Base-by-base conservation (phyloP, 2,329 filamentous ascomycete species). In the Nothomitra cinnamomea region DNA sequence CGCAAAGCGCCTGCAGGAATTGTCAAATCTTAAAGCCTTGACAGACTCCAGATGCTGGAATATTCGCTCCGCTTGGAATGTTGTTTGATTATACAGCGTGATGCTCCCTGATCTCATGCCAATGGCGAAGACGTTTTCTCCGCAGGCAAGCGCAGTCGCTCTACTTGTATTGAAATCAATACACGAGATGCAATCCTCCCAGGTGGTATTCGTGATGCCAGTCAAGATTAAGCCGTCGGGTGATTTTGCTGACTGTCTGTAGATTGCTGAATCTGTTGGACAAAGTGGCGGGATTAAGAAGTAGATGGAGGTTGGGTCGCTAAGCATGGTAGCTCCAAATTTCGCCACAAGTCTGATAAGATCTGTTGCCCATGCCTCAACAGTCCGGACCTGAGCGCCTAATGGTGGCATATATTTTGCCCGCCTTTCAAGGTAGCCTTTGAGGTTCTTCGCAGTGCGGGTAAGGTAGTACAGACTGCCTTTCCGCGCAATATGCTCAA, bases 221-320 rank as follows among this genome's bases (percentile, higher is more conserved):
- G n/a, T n/a, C n/a, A n/a, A n/a, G n/a, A n/a, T n/a, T n/a, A n/a
- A n/a, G n/a, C n/a, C n/a, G n/a, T n/a, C n/a, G n/a, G n/a, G n/a
- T n/a, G n/a, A n/a, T n/a, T n/a, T n/a, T n/a, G n/a, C n/a, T n/a
- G n/a, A n/a, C n/a, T n/a, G n/a, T 24, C 56, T 55, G 21, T 54
- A 56, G 40, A 67, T 63, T 8, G 60, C 57, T 4, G 66, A 65
- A 2, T 62, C 60, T 4, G 59, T 55, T 10, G 66, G 66, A 51
- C 65, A 68, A 35, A 69, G 54, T 13, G 61, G 55, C 5, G 64
- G 65, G 19, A 67, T 63, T 2, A 68, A 55, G 38, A 35, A 56
- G 53, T 66, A 60, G 15, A 68, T 67, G 6, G 66, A 62, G 1
- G 64, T 63, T 17, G 66, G 66, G n/a, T 60, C 65, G 6, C 53